Evolutionary conservation across 352 stramenopile genomes (phyloP), one percentile per base, ranked within the genome.

Genomic region (Pythium diclinum): DNA sequence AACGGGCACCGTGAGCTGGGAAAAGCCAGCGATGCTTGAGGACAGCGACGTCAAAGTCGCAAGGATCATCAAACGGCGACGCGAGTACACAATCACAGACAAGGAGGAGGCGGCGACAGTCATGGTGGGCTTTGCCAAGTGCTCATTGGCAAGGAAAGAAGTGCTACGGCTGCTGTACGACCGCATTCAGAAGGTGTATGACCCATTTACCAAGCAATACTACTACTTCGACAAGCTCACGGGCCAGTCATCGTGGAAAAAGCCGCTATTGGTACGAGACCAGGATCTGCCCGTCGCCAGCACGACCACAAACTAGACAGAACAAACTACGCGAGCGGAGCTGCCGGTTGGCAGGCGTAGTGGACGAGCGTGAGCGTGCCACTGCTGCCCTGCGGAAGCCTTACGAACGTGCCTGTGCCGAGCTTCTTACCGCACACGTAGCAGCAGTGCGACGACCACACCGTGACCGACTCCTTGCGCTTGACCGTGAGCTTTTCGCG

Each of bases 141-240:
- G 77, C 34, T 77, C 68, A 14, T 34, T 63, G 10, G 83, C 81
- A 9, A 73, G 77, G 23, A 77, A 85, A n/a, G 59, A 83, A 36
- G 71, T 90, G 11, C 68, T 83, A 17, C 60, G 52, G 1, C 49
- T 78, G 47, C 63, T 92, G 17, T 56, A 74, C 28, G 56, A 63
- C 19, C 83, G 82, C 30, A 82, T 94, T 21, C 72, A 91, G 28
- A 89, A 89, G 73, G 69, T 92, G 9, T 91, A 76, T 61, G 85
- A 92, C 56, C 69, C 77, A 4, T 71, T 88, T 25, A 81, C 70
- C 53, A 75, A 78, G 57, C 78, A 85, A 44, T 92, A 81, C 55
- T 93, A 91, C 72, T 93, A 93, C 74, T 94, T 89, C 69, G 83
- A 94, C 76, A 83, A 79, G 65, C 71, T 78, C 59, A 92, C 74